Conservation (phyloP, 2,329 filamentous ascomycete genomes). For the Epichloe festucae region DNA sequence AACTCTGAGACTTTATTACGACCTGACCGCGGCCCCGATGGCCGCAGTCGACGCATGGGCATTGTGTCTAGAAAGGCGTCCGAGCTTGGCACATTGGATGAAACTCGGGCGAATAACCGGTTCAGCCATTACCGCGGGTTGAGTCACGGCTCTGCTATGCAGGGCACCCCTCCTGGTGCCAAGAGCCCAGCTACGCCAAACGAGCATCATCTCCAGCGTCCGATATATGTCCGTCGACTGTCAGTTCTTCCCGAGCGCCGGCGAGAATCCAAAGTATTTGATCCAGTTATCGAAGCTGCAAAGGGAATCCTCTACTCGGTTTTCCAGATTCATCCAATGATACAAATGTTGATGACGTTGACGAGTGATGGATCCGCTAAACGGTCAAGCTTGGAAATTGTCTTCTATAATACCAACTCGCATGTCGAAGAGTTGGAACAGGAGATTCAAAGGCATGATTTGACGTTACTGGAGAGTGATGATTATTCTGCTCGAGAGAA, state of each 20-base stretch:
- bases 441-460: conserved; percentile 50
- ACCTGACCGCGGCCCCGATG: conserved; percentile 34
- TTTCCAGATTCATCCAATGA: conserved; percentile 55
- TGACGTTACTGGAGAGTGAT: conserved; percentile 32
- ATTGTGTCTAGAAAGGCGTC: conserved; percentile 46
- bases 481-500: conserved; percentile 40
- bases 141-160: conserved; percentile 58
- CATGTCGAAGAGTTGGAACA: conserved; percentile 54
- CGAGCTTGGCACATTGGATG: conserved; percentile 50
- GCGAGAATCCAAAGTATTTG: conserved; percentile 46
- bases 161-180: conserved; percentile 29
- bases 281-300: conserved; percentile 50
- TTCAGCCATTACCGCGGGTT: conserved; percentile 55
- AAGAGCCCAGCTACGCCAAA: conserved; percentile 48
- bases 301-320: conserved; percentile 55
- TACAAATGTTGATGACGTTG: conserved; percentile 51
- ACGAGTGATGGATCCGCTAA: conserved; percentile 47
- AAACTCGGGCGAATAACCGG: conserved; percentile 48
- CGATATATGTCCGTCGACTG: conserved; percentile 49
- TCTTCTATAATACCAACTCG: conserved; percentile 54
- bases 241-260: conserved; percentile 51
- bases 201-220: conserved; percentile 42
- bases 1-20: conserved; percentile 50
- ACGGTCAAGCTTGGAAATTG: conserved; percentile 50
- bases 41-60: conserved; percentile 50